These are phyloP conservation scores for Cordia subcordata DNA, from an alignment of 257 asterid species.

Conservation along the genomic window DNA sequence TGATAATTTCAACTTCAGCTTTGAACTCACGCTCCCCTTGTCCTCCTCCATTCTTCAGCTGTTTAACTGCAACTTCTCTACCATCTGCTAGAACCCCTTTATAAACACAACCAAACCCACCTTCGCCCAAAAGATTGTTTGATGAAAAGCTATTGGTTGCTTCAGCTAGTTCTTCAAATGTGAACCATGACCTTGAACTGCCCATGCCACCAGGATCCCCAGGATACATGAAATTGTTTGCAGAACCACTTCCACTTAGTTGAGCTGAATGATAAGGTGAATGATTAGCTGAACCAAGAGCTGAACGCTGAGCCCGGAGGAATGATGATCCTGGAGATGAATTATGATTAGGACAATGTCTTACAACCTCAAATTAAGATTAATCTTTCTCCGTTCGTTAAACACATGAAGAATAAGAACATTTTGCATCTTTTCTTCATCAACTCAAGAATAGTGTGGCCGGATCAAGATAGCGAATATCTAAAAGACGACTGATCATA, in stretches of 20 bases:
- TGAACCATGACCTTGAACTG: constrained; percentile 64
- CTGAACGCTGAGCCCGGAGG: constrained; percentile 38
- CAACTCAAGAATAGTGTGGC: not conserved
- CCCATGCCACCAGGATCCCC: constrained; percentile 58
- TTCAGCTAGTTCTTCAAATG: constrained; percentile 60
- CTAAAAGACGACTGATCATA: no score
- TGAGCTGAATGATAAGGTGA: constrained; percentile 38
- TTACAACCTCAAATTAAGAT: not conserved
- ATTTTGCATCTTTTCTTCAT: not conserved
- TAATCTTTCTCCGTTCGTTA: not conserved
- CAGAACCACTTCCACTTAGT: constrained; percentile 43
- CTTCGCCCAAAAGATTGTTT: constrained; percentile 65
- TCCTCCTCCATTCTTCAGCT: constrained; percentile 86
- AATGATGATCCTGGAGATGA: constrained; percentile 57
- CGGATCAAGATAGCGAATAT: no score
- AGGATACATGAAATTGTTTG: constrained; percentile 44
- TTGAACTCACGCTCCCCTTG: constrained; percentile 91
- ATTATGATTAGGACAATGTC: constrained; percentile 1
- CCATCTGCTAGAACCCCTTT: constrained; percentile 74
- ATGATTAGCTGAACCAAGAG: not conserved
- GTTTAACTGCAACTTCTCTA: constrained; percentile 83
- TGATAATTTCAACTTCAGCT: constrained; percentile 92
- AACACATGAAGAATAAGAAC: no score
- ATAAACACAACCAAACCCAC: constrained; percentile 88
- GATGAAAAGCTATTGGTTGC: constrained; percentile 61